Evolutionary conservation across 2,329 filamentous ascomycete genomes (phyloP).

Genomic region (Thermothelomyces thermophilus): DNA sequence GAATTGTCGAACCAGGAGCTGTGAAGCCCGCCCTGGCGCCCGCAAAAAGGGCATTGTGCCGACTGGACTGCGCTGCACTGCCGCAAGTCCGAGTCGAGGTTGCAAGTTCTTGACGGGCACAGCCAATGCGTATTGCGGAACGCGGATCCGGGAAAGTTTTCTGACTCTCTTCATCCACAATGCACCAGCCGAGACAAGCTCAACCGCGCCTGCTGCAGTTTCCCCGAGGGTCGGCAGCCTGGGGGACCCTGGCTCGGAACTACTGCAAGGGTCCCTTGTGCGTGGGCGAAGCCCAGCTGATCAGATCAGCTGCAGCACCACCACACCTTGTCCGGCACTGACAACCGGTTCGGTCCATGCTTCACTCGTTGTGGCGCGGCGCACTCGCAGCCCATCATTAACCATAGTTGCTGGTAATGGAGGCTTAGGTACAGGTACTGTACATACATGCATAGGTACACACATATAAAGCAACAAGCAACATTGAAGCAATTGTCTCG

Average conservation of each 20-base stretch:
- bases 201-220: conserved; percentile 5
- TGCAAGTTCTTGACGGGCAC: background rate
- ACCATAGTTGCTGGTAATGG: too few species aligned
- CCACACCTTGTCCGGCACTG: background rate
- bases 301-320: background rate
- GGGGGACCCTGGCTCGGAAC: conserved; percentile 9
- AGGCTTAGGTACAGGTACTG: too few species aligned
- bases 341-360: too few species aligned
- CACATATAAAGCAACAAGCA: too few species aligned
- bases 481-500: too few species aligned
- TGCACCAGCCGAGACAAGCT: conserved; percentile 4
- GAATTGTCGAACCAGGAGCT: conserved; percentile 1
- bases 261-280: conserved; percentile 11
- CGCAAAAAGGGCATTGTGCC: conserved; percentile 22
- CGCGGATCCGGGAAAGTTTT: conserved; percentile 8
- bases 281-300: background rate
- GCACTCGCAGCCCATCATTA: too few species aligned
- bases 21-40: conserved; percentile 16
- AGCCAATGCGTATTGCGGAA: background rate
- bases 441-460: too few species aligned
- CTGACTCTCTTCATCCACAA: background rate
- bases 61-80: background rate
- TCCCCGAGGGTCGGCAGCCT: background rate
- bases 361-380: too few species aligned
- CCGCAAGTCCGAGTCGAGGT: background rate